phyloP scores from a whole-genome alignment of 2,329 filamentous ascomycete genomes.

The Annulohypoxylon truncatum region DNA sequence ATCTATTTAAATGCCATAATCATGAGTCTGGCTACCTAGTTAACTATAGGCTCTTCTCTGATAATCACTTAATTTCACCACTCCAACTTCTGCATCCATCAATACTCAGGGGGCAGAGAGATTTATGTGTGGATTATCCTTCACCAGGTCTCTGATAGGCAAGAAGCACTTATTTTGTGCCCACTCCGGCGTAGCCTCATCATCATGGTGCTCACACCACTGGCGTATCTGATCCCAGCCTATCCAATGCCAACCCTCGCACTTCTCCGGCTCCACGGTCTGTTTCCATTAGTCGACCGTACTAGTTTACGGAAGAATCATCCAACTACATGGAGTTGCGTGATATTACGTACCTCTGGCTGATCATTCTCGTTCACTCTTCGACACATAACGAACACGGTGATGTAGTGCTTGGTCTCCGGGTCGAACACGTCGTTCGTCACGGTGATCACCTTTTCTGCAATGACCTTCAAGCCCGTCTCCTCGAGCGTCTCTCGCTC shows the following conservation, averaged over 20 bases:
- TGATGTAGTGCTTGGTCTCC: slow-evolving; percentile 78
- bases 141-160: slow-evolving; percentile 49
- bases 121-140: slow-evolving; percentile 32
- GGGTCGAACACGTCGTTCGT: slow-evolving; percentile 74
- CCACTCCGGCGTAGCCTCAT: slow-evolving; percentile 36
- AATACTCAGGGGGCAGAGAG: neutral
- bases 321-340: slow-evolving; percentile 30
- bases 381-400: slow-evolving; percentile 72
- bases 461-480: slow-evolving; percentile 69
- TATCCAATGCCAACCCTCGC: slow-evolving; percentile 62
- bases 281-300: slow-evolving; percentile 40
- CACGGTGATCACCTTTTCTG: slow-evolving; percentile 65
- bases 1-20: neutral
- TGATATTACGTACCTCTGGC: slow-evolving; percentile 64
- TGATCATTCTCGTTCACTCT: slow-evolving; percentile 60
- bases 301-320: neutral
- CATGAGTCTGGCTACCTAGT: neutral
- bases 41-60: neutral
- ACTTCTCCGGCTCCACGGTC: slow-evolving; percentile 63
- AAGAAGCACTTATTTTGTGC: slow-evolving; percentile 53
- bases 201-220: slow-evolving; percentile 48
- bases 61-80: neutral
- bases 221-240: slow-evolving; percentile 57
- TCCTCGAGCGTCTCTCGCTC: slow-evolving; percentile 77
- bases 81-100: neutral